Evolutionary conservation across 176 grass and related monocot species (phyloP), one percentile per base, ranked within the genome.

Genomic region (Avena atlantica): DNA sequence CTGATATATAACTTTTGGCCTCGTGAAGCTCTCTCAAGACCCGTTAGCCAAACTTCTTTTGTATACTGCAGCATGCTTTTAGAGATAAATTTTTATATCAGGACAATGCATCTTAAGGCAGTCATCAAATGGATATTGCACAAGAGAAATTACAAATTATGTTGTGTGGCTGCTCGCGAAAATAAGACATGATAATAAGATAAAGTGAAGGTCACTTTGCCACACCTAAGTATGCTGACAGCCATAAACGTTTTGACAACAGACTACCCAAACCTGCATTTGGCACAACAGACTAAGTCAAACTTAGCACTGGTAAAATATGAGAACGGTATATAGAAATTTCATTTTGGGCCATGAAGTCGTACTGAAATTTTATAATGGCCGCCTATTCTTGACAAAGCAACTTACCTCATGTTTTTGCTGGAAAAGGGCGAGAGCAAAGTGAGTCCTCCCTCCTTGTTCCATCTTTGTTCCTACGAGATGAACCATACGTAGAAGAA

Each of bases 401-500:
- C 31, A 31, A 31, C 64, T 70, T 63, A 92, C 93, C 95, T 93
- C 89, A 3, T 84, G 81, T 31, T 95, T 93, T 85, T 92, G 87
- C 58, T 88, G 84, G 59, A 98, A 78, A 58, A 98, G 52, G 79
- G 91, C 93, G n/a, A 93, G 84, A 53, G 93, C 71, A 78, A 98
- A 98, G 79, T 95, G 91, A 82, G 90, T 95, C 81, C 95, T 90
- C 80, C 93, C 93, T 56, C 80, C 88, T 91, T 93, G 93, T 81
- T 95, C 93, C 83, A 98, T 31, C 31, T 31, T 3, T 31, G 31
- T 31, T 31, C 31, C 2, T 31, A 31, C 31, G 31, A 31, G 31
- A 31, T 31, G 31, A 31, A 31, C 31, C 31, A 31, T 31, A 31
- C 31, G 31, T 31, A 31, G 3, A 31, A 31, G 31, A 2, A 31